phyloP scores from a whole-genome alignment of 2,329 filamentous ascomycete genomes.

The Rhinocladiella mackenziei region DNA sequence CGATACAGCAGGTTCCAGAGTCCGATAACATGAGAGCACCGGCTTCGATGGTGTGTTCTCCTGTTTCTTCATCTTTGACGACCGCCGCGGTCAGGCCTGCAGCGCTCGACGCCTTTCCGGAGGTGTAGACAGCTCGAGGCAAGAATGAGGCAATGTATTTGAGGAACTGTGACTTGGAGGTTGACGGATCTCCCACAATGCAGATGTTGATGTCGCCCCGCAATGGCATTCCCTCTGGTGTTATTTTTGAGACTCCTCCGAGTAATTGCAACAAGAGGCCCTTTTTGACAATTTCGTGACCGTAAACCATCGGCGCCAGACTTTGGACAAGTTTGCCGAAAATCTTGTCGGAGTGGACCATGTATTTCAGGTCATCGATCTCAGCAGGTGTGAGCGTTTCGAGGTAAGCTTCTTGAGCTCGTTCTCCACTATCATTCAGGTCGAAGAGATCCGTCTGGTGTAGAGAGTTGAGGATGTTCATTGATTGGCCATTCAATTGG shows the following conservation, averaged over 20 bases:
- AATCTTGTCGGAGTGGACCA: conserved; percentile 95
- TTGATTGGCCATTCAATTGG: conserved; percentile 66
- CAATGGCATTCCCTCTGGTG: conserved; percentile 88
- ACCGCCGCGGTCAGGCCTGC: conserved; percentile 96
- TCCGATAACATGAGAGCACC: conserved; percentile 96
- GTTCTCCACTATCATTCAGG: conserved; percentile 67
- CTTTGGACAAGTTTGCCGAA: conserved; percentile 90
- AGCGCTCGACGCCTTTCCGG: conserved; percentile 93
- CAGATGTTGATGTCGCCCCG: conserved; percentile 99
- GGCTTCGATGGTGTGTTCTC: conserved; percentile 97
- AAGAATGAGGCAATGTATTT: conserved; percentile 90
- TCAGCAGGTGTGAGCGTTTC: conserved; percentile 80
- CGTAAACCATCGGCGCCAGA: conserved; percentile 93
- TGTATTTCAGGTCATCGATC: conserved; percentile 83
- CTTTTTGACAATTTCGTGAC: conserved; percentile 97
- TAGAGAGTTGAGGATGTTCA: conserved; percentile 79
- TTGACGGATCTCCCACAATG: conserved; percentile 94
- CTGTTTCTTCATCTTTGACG: conserved; percentile 96
- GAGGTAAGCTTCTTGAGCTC: conserved; percentile 81
- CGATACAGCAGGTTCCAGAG: conserved; percentile 95
- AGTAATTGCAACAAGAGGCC: conserved; percentile 89
- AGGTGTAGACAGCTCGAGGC: conserved; percentile 95
- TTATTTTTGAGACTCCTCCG: conserved; percentile 90
- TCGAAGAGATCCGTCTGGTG: conserved; percentile 69
- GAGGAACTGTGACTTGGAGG: conserved; percentile 95